Conservation (phyloP, 73 alveolate genomes). For the Paramecium biaurelia region DNA sequence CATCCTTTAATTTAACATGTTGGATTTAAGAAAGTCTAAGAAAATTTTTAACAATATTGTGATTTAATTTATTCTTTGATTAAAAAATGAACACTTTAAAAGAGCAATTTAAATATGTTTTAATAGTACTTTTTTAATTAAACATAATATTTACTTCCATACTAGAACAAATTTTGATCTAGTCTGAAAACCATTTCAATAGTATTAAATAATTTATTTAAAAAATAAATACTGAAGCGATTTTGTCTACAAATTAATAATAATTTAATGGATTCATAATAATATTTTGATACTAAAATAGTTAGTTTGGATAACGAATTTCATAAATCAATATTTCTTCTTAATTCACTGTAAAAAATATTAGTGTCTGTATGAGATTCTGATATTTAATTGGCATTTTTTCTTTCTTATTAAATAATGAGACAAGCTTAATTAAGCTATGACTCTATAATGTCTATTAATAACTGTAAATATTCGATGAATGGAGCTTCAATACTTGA, state of each 20-base stretch:
- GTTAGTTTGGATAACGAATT: background rate
- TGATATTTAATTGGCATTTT: background rate
- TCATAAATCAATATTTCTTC: background rate
- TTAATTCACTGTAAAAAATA: background rate
- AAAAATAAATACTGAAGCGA: background rate
- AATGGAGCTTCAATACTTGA: background rate
- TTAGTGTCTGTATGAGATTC: background rate
- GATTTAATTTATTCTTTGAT: background rate
- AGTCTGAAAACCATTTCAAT: background rate
- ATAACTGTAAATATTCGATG: background rate
- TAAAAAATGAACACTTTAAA: constrained; percentile 16
- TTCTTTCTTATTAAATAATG: background rate
- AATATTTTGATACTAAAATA: background rate
- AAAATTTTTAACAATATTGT: background rate
- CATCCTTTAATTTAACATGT: background rate
- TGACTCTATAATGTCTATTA: background rate
- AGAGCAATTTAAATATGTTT: constrained; percentile 73
- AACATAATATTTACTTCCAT: background rate
- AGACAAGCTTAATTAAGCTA: background rate
- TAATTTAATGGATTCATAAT: background rate
- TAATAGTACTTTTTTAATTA: constrained; percentile 11
- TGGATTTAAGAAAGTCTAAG: constrained; percentile 9
- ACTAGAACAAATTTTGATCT: background rate
- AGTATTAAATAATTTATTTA: background rate
- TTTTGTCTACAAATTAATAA: background rate